Evolutionary conservation across 179 eudicot genomes (phyloP).

Genomic region (Beta lomatogona): DNA sequence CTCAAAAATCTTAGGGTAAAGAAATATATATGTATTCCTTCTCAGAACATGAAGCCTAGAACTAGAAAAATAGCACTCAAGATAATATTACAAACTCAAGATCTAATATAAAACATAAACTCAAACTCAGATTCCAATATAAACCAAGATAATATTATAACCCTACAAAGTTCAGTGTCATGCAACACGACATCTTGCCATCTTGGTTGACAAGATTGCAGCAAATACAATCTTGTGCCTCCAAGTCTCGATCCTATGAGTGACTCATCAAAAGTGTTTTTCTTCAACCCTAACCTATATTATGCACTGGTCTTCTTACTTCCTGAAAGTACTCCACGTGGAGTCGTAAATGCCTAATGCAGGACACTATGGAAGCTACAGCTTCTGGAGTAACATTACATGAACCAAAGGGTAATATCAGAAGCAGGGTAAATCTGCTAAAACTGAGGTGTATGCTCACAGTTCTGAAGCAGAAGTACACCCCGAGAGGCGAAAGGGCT

Average conservation of each 20-base stretch:
- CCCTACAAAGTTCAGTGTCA: no score
- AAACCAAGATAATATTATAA: no score
- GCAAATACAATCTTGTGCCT: background rate
- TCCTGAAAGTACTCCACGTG: background rate
- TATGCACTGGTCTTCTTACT: background rate
- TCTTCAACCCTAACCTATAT: background rate
- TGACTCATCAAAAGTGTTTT: background rate
- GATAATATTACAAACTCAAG: background rate
- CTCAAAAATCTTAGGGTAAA: slow-evolving; percentile 29
- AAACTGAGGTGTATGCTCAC: background rate
- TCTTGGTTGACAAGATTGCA: background rate
- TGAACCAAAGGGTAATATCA: background rate
- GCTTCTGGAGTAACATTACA: background rate
- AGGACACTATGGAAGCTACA: background rate
- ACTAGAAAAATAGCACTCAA: background rate
- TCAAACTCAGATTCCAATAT: no score
- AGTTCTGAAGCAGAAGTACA: slow-evolving; percentile 2
- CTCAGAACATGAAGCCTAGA: background rate
- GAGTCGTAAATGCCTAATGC: background rate
- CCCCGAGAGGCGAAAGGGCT: background rate
- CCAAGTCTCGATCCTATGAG: background rate
- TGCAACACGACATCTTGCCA: background rate
- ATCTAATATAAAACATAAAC: background rate
- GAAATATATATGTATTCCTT: background rate
- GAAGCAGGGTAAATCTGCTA: background rate